Conservation (phyloP, 2,329 filamentous ascomycete genomes). For the Coniochaeta sp. region DNA sequence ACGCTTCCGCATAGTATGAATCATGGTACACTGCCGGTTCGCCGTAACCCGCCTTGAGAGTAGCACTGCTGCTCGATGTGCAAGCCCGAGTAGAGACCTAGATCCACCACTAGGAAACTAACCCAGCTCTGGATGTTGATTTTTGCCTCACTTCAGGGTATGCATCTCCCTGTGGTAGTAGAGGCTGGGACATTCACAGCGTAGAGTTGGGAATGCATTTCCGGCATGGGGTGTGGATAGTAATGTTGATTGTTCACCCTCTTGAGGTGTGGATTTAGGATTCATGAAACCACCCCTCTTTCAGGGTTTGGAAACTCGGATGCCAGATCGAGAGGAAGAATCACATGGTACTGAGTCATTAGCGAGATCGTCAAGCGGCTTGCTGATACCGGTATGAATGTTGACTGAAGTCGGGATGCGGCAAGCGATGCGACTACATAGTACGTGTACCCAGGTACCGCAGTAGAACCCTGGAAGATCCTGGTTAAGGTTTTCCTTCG, state of each 20-base stretch:
- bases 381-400: no score
- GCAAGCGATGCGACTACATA: no score
- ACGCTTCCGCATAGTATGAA: no score
- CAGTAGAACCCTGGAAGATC: no score
- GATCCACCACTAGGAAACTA: not conserved
- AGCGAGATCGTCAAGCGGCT: no score
- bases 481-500: not conserved
- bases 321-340: not conserved
- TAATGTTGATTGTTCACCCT: not conserved
- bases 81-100: not conserved
- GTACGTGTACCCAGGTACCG: no score
- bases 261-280: not conserved
- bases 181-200: not conserved
- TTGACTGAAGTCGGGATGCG: no score
- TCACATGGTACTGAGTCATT: not conserved
- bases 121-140: no score
- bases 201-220: not conserved
- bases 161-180: not conserved
- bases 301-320: not conserved
- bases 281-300: not conserved
- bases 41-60: not conserved
- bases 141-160: not conserved
- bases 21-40: not conserved
- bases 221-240: not conserved
- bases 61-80: not conserved